Base-by-base conservation (phyloP, 371 early-diverging fungal species). In the Mortierella sp. region DNA sequence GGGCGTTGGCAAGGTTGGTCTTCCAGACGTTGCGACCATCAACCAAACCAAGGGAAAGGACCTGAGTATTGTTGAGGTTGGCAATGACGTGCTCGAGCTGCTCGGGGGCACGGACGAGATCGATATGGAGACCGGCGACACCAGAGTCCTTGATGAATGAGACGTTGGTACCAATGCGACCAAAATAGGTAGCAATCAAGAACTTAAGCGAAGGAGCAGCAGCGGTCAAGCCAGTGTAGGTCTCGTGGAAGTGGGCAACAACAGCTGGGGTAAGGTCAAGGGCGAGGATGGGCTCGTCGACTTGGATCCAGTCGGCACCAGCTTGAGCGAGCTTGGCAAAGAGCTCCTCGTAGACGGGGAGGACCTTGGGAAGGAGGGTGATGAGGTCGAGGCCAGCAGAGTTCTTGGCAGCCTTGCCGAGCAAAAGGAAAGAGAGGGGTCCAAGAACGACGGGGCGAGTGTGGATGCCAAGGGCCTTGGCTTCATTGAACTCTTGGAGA, bases 21-120 rank as follows among this genome's bases (percentile, higher is more conserved):
- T 95, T 96, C 98, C 98, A 98, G 86, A 98, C 92, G 91, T 98
- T 98, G 81, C 98, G 95, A 62, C 98, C 98, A 86, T 97, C 91
- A 75, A 97, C 88, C 58, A 97, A 88, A 84, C 98, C 98, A 64
- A 96, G 89, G 28, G 97, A 97, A 57, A 97, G 87, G 62, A 88
- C 75, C 77, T 93, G 90, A 12, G 81, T 81, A 52, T 32, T 14
- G 60, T 85, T 77, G 47, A 93, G 71, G 72, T 87, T 84, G 45
- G 70, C 74, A 68, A 94, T 81, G 61, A 93, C 88, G 40, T 85
- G 72, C 71, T 95, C 94, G 51, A 97, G 86, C 75, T 97, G 94
- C 69, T 90, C 89, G 57, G 94, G 93, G 45, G 94, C 95, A 72
- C 96, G 94, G 61, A 97, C 94, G 26, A 97, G 90, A 85, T 98